A percentile compares a stretch with the other conserved stretches of the same genome.
Conservation (phyloP, 352 stramenopile genomes). For the Globisporangium carolinianum region DNA sequence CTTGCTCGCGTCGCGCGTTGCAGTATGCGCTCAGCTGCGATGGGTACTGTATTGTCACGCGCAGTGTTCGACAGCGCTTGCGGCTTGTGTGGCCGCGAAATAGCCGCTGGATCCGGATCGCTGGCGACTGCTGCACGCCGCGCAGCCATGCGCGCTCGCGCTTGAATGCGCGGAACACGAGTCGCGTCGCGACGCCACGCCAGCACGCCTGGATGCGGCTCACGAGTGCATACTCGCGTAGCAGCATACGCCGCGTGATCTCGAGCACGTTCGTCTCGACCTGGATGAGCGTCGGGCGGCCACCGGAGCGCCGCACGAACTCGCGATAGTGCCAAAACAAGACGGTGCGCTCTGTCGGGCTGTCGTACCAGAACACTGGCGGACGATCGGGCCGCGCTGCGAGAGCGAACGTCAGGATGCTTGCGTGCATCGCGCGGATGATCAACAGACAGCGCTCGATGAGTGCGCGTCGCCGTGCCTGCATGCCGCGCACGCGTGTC, state of each 20-base stretch:
- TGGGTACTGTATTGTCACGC: conserved; percentile 36
- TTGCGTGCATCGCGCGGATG: conserved; percentile 45
- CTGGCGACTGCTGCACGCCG: conserved; percentile 52
- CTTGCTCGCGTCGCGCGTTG: conserved; percentile 18
- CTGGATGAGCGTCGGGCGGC: conserved; percentile 51
- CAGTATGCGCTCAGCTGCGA: conserved; percentile 31
- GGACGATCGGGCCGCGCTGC: conserved; percentile 21
- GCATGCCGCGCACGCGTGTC: conserved; percentile 47
- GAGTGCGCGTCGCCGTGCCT: conserved; percentile 38
- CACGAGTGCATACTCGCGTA: conserved; percentile 53
- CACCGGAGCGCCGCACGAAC: conserved; percentile 57
- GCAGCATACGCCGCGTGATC: conserved; percentile 54
- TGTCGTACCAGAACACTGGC: conserved; percentile 80
- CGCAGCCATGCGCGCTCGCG: conserved; percentile 53
- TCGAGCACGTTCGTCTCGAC: conserved; percentile 73
- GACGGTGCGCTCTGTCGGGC: conserved; percentile 41
- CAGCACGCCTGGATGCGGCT: conserved; percentile 67
- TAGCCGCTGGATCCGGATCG: conserved; percentile 64
- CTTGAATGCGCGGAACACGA: conserved; percentile 63
- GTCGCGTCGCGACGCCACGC: conserved; percentile 49
- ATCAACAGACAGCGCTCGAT: conserved; percentile 66
- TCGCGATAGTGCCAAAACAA: conserved; percentile 76
- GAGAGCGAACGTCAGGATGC: conserved; percentile 40
- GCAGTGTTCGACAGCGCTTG: conserved; percentile 28
- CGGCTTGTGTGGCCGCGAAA: conserved; percentile 37